Percentiles rank a stretch among this genome's conserved stretches.
Evolutionary conservation across 1,284 basidiomycete genomes (phyloP).

Genomic region (Cryptococcus sp.): DNA sequence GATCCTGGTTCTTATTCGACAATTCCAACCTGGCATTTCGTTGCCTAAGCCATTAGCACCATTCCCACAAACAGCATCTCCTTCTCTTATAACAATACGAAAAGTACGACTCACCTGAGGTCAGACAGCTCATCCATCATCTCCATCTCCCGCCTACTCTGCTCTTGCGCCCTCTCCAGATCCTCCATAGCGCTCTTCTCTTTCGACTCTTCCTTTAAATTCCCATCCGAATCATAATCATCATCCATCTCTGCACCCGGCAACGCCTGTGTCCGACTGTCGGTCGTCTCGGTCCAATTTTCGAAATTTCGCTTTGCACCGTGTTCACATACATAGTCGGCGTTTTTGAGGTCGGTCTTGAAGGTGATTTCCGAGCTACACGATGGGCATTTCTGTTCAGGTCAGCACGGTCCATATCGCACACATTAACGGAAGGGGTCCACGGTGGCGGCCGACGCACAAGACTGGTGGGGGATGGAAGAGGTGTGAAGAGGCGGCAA

Average conservation of each 20-base stretch:
- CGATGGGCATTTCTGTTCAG: slow-evolving; percentile 61
- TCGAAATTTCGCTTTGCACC: slow-evolving; percentile 93
- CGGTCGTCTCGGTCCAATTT: slow-evolving; percentile 39
- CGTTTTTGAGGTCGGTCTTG: slow-evolving; percentile 98
- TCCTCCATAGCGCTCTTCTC: slow-evolving; percentile 88
- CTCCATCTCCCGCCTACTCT: slow-evolving; percentile 97
- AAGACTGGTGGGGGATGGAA: neutral
- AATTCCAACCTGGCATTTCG: slow-evolving; percentile 88
- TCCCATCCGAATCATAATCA: slow-evolving; percentile 58
- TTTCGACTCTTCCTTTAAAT: slow-evolving; percentile 45
- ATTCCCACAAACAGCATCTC: neutral
- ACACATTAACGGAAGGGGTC: too few species aligned
- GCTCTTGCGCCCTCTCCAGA: slow-evolving; percentile 83
- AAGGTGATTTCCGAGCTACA: slow-evolving; percentile 99
- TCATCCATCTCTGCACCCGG: slow-evolving; percentile 46
- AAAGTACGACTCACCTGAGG: slow-evolving; percentile 62
- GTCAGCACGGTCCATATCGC: neutral
- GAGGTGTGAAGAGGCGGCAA: slow-evolving; percentile 65
- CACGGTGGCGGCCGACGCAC: neutral
- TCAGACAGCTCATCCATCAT: slow-evolving; percentile 94
- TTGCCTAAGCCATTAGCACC: slow-evolving; percentile 23
- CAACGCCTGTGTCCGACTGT: slow-evolving; percentile 32
- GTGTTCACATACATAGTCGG: slow-evolving; percentile 86
- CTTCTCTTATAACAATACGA: too few species aligned
- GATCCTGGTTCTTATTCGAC: slow-evolving; percentile 53